phyloP scores from a whole-genome alignment of 1,284 basidiomycete species.

The Rugosomyces carneus region DNA sequence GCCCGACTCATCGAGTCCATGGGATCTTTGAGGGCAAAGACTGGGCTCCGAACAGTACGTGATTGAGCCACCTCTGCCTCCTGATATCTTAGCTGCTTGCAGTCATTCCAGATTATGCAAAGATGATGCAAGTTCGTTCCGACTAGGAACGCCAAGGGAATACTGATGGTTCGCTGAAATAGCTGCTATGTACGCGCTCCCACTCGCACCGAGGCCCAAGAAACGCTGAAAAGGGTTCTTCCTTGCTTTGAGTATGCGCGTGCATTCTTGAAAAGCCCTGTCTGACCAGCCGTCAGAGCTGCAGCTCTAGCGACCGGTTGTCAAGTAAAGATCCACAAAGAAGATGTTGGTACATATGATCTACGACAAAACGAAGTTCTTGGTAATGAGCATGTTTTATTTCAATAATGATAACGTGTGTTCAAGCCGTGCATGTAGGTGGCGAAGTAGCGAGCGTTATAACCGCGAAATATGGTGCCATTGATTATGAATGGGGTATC shows the following conservation, averaged over 20 bases:
- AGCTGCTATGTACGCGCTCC: slow-evolving; percentile 69
- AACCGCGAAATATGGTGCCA: slow-evolving; percentile 44
- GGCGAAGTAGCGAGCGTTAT: slow-evolving; percentile 51
- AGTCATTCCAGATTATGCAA: slow-evolving; percentile 79
- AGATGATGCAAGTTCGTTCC: slow-evolving; percentile 41
- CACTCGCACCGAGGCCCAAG: slow-evolving; percentile 51
- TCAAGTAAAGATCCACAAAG: slow-evolving; percentile 40
- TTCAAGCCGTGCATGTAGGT: slow-evolving; percentile 27
- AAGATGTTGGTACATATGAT: slow-evolving; percentile 43
- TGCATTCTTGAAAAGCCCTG: background rate
- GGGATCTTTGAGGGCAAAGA: slow-evolving; percentile 59
- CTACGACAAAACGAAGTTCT: slow-evolving; percentile 59
- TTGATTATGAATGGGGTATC: slow-evolving; percentile 51
- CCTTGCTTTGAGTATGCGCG: slow-evolving; percentile 65
- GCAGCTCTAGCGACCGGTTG: slow-evolving; percentile 71
- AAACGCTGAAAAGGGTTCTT: slow-evolving; percentile 51
- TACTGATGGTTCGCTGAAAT: background rate
- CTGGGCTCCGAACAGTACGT: slow-evolving; percentile 55
- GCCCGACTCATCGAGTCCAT: slow-evolving; percentile 57
- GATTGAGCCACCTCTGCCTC: background rate
- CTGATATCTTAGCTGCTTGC: background rate
- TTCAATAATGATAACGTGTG: background rate
- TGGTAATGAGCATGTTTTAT: slow-evolving; percentile 30
- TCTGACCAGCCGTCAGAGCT: slow-evolving; percentile 39
- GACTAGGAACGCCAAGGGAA: background rate